A percentile compares a stretch with the other conserved stretches of the same genome.
These are phyloP conservation scores for Tulasnella sp. DNA, from an alignment of 768 basidiomycete genomes.

Conservation along the genomic window DNA sequence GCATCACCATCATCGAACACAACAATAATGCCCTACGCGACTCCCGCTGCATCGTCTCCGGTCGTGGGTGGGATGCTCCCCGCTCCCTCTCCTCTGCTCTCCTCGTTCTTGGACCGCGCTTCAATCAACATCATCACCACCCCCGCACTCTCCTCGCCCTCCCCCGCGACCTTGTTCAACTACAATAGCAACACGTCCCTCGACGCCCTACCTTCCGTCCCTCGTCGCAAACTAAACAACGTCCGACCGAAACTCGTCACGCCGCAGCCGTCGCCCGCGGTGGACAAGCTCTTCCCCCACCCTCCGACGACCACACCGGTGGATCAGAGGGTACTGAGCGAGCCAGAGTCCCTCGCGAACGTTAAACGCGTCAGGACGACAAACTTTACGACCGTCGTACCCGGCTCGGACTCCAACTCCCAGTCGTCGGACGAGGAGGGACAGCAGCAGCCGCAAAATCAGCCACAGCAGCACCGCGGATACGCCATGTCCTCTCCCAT, in stretches of 20 bases:
- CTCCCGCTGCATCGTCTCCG: neutral
- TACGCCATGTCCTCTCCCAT: neutral
- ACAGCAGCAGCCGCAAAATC: neutral
- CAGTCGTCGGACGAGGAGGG: neutral
- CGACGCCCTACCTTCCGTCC: neutral
- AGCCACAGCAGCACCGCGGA: slow-evolving; percentile 1
- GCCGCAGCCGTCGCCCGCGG: neutral
- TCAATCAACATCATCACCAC: neutral
- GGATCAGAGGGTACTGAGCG: neutral
- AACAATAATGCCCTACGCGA: neutral
- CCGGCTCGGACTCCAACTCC: neutral
- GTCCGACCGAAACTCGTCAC: neutral
- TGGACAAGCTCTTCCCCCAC: neutral
- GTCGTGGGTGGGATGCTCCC: neutral
- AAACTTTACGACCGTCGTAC: neutral
- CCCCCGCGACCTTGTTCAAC: neutral
- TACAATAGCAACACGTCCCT: neutral
- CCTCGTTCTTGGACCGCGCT: neutral
- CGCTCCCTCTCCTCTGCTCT: neutral
- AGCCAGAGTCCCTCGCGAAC: neutral
- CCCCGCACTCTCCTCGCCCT: neutral
- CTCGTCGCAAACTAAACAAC: neutral
- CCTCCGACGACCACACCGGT: neutral
- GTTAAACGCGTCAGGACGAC: neutral
- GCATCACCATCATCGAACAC: neutral